phyloP scores from a whole-genome alignment of 2,329 filamentous ascomycete genomes.

The Ophiostoma sp. region DNA sequence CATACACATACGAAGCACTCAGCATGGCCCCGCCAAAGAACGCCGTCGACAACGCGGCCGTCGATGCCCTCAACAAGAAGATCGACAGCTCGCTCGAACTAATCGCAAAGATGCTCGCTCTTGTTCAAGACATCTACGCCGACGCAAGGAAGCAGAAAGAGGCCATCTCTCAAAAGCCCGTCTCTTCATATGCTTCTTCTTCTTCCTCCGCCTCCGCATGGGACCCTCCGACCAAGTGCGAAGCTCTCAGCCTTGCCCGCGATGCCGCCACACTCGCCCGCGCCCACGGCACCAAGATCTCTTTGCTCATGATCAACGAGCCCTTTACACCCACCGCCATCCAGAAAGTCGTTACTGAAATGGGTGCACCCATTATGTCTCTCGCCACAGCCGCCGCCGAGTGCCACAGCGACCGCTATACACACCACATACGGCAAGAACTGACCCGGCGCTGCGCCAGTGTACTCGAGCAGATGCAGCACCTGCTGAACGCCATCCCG shows the following conservation, averaged over 20 bases:
- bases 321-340: slow-evolving; percentile 83
- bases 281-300: slow-evolving; percentile 84
- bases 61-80: slow-evolving; percentile 43
- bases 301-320: slow-evolving; percentile 79
- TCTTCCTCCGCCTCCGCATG: neutral
- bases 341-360: slow-evolving; percentile 66
- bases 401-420: slow-evolving; percentile 63
- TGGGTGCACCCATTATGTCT: slow-evolving; percentile 70
- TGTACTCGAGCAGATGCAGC: slow-evolving; percentile 62
- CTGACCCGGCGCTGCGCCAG: slow-evolving; percentile 59
- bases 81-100: slow-evolving; percentile 43
- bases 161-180: neutral
- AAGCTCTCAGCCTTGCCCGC: slow-evolving; percentile 67
- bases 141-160: slow-evolving; percentile 26
- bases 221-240: slow-evolving; percentile 36
- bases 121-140: slow-evolving; percentile 43
- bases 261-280: slow-evolving; percentile 72
- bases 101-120: slow-evolving; percentile 40
- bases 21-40: slow-evolving; percentile 29
- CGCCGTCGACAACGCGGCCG: slow-evolving; percentile 24
- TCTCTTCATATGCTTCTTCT: no score
- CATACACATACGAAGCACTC: neutral
- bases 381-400: slow-evolving; percentile 70
- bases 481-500: slow-evolving; percentile 61
- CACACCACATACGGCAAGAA: slow-evolving; percentile 50